Evolutionary conservation across 768 basidiomycete genomes (phyloP), one percentile per base, ranked within the genome.

Genomic region (Hebeloma cylindrosporum): DNA sequence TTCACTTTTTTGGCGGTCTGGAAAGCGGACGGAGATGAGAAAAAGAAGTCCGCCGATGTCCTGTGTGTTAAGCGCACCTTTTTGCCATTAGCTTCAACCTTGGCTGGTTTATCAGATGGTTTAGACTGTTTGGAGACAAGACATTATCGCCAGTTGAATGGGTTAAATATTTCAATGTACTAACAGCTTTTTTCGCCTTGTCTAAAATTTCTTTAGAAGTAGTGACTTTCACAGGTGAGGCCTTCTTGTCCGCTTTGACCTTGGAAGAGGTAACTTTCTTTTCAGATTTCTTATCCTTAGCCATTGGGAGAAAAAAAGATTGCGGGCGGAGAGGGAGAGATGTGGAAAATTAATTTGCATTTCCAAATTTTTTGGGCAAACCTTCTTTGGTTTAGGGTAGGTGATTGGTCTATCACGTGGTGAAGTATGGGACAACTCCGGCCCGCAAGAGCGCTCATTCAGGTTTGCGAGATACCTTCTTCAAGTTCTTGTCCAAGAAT

Each of bases 221-320:
- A 27, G 57, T 39, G 28, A 67, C 71, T 54, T 72, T 77, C 10
- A 67, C 70, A 30, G 51, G 45, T 25, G 47, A 51, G 28, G 44
- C 48, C 55, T 68, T 68, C 53, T 70, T 68, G 35, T 61, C 67
- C 29, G 53, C 59, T 43, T 60, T 59, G n/a, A 58, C 56, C 51
- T 69, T 71, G 50, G 66, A 57, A 10, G 52, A 43, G 21, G 59
- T 57, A 39, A 70, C 63, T 50, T 64, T 63, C 45, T 74, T 73
- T 27, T 69, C 66, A 21, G 56, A 56, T 62, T 75, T 79, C 62
- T 79, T 78, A 53, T 73, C 70, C 60, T 77, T 78, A 49, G 63
- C 72, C 75, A 78, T 77, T 64, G 57, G 45, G 47, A 43, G 40
- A 50, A 44, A 42, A 39, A 41, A 45, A 47, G 44, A 45, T 42